Evolutionary conservation across 139 green algal species (phyloP).

Genomic region (Volvox reticuliferus): DNA sequence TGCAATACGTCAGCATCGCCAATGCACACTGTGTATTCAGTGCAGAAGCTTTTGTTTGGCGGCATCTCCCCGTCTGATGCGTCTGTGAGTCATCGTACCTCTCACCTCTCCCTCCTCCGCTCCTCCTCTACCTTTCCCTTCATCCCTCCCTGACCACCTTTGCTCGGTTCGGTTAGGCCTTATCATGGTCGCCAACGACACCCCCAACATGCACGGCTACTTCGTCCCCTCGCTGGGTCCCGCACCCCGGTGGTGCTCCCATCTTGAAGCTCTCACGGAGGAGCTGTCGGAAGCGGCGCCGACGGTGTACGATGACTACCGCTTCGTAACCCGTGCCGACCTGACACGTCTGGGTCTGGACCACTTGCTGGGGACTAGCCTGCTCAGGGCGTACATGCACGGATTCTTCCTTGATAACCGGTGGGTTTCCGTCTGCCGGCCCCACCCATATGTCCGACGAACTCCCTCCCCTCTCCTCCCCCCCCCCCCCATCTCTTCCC

Average conservation of each 20-base stretch:
- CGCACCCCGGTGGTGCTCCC: constrained; percentile 94
- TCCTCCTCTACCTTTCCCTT: not conserved
- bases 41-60: too few relatives aligned
- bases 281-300: constrained; percentile 94
- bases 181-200: constrained; percentile 80
- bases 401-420: constrained; percentile 97
- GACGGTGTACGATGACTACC: constrained; percentile 97
- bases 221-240: constrained; percentile 95
- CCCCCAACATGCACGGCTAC: constrained; percentile 80
- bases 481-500: not conserved
- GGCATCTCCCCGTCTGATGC: too few relatives aligned
- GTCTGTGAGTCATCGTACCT: not conserved
- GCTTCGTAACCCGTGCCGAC: constrained; percentile 89
- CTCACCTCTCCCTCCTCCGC: not conserved
- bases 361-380: constrained; percentile 91
- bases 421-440: not conserved
- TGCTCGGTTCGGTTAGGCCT: constrained; percentile 42
- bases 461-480: not conserved
- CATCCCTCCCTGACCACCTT: not conserved
- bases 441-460: too few relatives aligned
- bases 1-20: too few relatives aligned
- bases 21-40: too few relatives aligned
- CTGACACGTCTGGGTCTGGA: constrained; percentile 86
- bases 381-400: constrained; percentile 99
- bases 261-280: constrained; percentile 97